These are phyloP conservation scores for Dothideomycetes sp. DNA, from an alignment of 2,329 filamentous ascomycete genomes.

Conservation along the genomic window DNA sequence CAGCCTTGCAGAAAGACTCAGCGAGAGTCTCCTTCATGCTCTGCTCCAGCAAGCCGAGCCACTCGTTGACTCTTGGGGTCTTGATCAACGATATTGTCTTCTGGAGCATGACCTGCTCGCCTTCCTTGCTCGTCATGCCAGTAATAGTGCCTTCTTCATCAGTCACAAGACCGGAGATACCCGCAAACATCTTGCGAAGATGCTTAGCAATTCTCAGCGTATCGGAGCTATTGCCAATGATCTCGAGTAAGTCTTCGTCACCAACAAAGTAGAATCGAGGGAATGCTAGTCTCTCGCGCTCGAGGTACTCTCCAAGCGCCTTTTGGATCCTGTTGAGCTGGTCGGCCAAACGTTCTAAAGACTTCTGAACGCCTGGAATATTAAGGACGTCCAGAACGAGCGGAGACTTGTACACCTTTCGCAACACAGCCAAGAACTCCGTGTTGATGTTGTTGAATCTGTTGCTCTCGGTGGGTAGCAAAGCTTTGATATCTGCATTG, in stretches of 20 bases:
- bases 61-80: conserved; percentile 96
- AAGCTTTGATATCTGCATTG: conserved; percentile 96
- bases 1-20: conserved; percentile 76
- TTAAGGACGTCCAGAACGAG: conserved; percentile 92
- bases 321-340: conserved; percentile 98
- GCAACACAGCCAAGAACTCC: conserved; percentile 98
- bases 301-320: conserved; percentile 93
- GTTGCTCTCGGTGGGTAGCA: conserved; percentile 90
- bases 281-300: conserved; percentile 94
- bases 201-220: conserved; percentile 94
- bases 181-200: conserved; percentile 99
- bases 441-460: conserved; percentile 99
- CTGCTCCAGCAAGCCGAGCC: conserved; percentile 83
- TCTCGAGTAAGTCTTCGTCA: conserved; percentile 95
- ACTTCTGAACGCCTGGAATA: conserved; percentile 92
- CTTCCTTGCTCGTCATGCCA: conserved; percentile 91
- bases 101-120: conserved; percentile 75
- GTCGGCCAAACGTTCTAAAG: conserved; percentile 88
- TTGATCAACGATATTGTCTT: conserved; percentile 87
- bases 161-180: conserved; percentile 79
- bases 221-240: conserved; percentile 99
- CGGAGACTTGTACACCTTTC: conserved; percentile 95
- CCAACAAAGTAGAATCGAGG: conserved; percentile 99
- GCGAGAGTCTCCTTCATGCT: conserved; percentile 94
- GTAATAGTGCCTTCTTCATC: conserved; percentile 84